Base-by-base conservation (phyloP, 1,284 basidiomycete genomes). In the Mycena sp. region DNA sequence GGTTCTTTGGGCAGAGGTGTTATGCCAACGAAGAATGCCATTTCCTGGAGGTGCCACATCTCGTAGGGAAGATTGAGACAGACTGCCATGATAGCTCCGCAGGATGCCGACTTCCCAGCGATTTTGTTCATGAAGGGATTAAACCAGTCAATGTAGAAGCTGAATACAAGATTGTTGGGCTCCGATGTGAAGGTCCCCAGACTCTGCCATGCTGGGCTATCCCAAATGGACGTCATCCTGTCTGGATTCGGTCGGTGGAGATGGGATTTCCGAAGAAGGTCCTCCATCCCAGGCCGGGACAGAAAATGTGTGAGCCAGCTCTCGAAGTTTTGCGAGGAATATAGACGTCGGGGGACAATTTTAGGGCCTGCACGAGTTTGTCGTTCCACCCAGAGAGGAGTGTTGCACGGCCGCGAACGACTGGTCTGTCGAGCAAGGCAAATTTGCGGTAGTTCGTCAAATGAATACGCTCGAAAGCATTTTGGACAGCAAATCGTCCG, bases 271-370 rank as follows among this genome's bases (percentile, higher is more conserved):
- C 21, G 55, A 12, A 77, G 67, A 21, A 57, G 30, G 45, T 74
- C 71, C 55, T 77, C 75, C 49, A 78, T 75, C 26, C 61, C 58
- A n/a, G 67, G 67, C 11, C 70, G 63, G 10, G 70, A 71, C 7
- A 77, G 70, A 55, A 77, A 71, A 43, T 60, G 73, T 46, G 69
- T 26, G n/a, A 77, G 70, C 76, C 77, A 77, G 10, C 70, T 67
- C 30, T 73, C 64, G 60, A 76, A 73, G 32, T 64, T 64, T 48
- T 75, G 74, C 4, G 70, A 72, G 41, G 59, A 68, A 58, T 76
- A 77, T 1, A 73, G 65, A 21, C 69, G 61, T 25, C 53, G 52
- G 19, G 74, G 73, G 40, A 76, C 65, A 30, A 38, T 32, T 29
- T 68, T 69, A 1, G 65, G 57, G 12, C 72, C 72, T 57, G 46